These are phyloP conservation scores for Schwanniomyces occidentalis DNA, from an alignment of 805 yeast genomes.

Conservation along the genomic window DNA sequence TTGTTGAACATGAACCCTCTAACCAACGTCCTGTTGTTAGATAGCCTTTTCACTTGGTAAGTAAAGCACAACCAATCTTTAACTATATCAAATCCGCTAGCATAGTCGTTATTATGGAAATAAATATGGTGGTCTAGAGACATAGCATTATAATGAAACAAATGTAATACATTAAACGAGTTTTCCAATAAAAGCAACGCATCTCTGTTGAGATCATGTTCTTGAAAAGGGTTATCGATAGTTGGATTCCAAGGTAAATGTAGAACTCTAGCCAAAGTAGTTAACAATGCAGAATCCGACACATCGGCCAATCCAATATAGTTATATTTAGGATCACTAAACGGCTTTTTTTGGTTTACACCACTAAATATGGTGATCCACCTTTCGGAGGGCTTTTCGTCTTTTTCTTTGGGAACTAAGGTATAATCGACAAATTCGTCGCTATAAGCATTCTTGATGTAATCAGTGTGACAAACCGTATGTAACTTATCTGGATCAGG, in stretches of 20 bases:
- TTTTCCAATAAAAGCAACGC: constrained; percentile 28
- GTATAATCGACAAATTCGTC: constrained; percentile 35
- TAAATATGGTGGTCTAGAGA: constrained; percentile 46
- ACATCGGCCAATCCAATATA: constrained; percentile 38
- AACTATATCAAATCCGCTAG: constrained; percentile 26
- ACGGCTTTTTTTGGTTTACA: constrained; percentile 20
- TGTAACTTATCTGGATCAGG: constrained; percentile 22
- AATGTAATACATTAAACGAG: constrained; percentile 34
- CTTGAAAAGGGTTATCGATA: constrained; percentile 26
- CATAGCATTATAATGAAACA: constrained; percentile 47
- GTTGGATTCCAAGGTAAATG: constrained; percentile 47
- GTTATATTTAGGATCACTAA: constrained; percentile 28
- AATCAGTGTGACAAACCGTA: constrained; percentile 36
- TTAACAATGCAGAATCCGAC: constrained; percentile 39
- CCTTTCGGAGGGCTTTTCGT: constrained; percentile 31
- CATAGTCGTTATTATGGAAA: constrained; percentile 33
- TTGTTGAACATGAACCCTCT: constrained; percentile 37
- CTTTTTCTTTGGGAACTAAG: constrained; percentile 36
- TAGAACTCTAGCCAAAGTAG: constrained; percentile 41
- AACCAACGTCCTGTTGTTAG: constrained; percentile 37
- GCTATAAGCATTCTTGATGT: constrained; percentile 36
- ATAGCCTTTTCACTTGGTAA: constrained; percentile 35
- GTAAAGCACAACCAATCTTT: constrained; percentile 38
- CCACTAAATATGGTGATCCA: constrained; percentile 45
- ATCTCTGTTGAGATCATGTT: constrained; percentile 32